Conservation (phyloP, 2,329 filamentous ascomycete species). For the Sclerotinia subarctica region DNA sequence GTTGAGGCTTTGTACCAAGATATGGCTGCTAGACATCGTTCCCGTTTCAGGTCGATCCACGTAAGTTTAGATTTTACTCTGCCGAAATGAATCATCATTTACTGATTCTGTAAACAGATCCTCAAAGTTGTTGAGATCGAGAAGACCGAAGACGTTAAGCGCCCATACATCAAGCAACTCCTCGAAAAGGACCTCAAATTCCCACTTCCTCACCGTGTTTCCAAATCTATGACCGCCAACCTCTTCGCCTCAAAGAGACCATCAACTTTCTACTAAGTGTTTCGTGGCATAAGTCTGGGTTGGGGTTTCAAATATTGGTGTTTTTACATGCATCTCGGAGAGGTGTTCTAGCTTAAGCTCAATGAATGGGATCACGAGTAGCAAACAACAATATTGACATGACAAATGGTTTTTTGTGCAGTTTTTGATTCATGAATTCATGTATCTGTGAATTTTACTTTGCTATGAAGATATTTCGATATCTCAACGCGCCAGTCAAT, state of each 20-base stretch:
- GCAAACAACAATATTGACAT: conserved; percentile 32
- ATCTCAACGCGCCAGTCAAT: background rate
- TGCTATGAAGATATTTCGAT: background rate
- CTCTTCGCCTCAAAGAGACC: conserved; percentile 90
- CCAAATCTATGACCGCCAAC: conserved; percentile 81
- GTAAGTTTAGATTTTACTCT: conserved; percentile 55
- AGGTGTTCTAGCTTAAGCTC: conserved; percentile 40
- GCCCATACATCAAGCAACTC: conserved; percentile 99
- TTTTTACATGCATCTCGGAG: conserved; percentile 38
- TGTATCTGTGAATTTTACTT: background rate
- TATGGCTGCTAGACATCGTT: conserved; percentile 98
- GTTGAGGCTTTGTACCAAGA: conserved; percentile 98
- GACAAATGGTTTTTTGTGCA: conserved; percentile 14
- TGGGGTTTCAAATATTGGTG: conserved; percentile 32
- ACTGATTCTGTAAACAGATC: conserved; percentile 57
- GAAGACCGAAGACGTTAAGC: conserved; percentile 91
- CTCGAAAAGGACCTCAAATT: conserved; percentile 92
- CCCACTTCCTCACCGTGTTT: conserved; percentile 94
- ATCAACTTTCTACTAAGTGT: conserved; percentile 82
- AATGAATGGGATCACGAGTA: conserved; percentile 36
- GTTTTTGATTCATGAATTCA: background rate
- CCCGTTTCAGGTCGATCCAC: conserved; percentile 97
- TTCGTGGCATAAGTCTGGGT: conserved; percentile 29
- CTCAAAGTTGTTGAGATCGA: conserved; percentile 97
- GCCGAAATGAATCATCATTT: conserved; percentile 17